A percentile compares a stretch with the other conserved stretches of the same genome.
phyloP scores from a whole-genome alignment of 2,329 filamentous ascomycete genomes.

The Scedosporium boydii region DNA sequence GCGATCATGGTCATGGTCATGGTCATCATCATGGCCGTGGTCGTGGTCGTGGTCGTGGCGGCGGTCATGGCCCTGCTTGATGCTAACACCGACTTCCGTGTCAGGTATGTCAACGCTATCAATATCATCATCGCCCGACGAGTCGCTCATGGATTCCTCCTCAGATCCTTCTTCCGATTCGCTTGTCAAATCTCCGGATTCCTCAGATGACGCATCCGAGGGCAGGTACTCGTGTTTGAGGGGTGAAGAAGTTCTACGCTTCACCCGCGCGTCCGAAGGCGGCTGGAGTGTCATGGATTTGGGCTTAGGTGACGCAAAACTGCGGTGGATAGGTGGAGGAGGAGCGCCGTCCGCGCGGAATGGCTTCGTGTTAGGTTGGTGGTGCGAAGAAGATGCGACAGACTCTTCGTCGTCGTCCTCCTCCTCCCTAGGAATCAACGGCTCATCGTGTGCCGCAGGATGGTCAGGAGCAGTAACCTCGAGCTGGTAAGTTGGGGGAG shows the following conservation, averaged over 20 bases:
- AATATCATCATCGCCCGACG: constrained; percentile 46
- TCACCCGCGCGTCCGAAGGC: constrained; percentile 5
- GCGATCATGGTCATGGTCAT: constrained; percentile 10
- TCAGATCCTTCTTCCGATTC: constrained; percentile 41
- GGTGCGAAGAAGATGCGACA: too few relatives aligned
- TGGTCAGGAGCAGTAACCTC: not conserved
- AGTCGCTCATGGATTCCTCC: constrained; percentile 17
- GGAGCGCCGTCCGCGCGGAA: constrained; percentile 46
- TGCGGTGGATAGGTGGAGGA: constrained; percentile 45
- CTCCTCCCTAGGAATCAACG: not conserved
- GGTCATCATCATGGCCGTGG: too few relatives aligned
- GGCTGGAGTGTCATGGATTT: constrained; percentile 19
- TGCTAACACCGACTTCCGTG: constrained; percentile 49
- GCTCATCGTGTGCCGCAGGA: not conserved
- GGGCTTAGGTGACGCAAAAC: constrained; percentile 21
- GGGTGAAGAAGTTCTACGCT: constrained; percentile 62
- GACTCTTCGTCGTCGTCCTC: not conserved
- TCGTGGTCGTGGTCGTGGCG: constrained; percentile 1
- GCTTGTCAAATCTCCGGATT: constrained; percentile 46
- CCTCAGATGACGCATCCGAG: constrained; percentile 56
- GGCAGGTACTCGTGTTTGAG: constrained; percentile 96
- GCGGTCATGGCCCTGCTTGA: constrained; percentile 29
- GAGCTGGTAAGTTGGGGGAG: not conserved
- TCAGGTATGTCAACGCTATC: constrained; percentile 52
- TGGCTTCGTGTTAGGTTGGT: constrained; percentile 14